Evolutionary conservation across 2,329 filamentous ascomycete species (phyloP), one percentile per base, ranked within the genome.

Genomic region (Exophiala calicioides): DNA sequence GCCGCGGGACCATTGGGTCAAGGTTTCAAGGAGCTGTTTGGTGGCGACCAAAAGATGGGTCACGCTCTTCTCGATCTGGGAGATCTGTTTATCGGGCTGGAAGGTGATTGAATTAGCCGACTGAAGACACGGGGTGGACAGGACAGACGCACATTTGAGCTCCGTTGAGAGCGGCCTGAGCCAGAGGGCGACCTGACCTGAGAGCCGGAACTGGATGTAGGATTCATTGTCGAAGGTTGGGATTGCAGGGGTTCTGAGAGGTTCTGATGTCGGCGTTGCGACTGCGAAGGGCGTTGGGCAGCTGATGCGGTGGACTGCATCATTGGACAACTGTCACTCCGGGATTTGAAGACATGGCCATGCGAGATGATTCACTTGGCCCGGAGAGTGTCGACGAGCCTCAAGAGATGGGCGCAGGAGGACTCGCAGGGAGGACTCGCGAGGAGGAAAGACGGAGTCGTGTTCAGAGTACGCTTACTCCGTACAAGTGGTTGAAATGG

Each of bases 11-110:
- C 93, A 98, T 76, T 95, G 87, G 35, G 93, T 98, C 53, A 98
- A 77, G 4, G 91, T 98, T 73, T 98, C 93, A 53, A 98, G 84
- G 2, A 98, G 83, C 70, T 97, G 90, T 68, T 98, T 98, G 24
- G 93, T 98, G 26, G 93, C 93, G 57, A 98, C 91, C 26, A 98
- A 83, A 33, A 98, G 85, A 66, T 98, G 93, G 8, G 91, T 96
- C 56, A 98, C 93, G 66, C 90, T 96, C 75, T 96, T 97, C 74
- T 98, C 93, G 69, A 98, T 98, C 68, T 95, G 91, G 41, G 91
- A 96, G 58, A 98, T 79, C 59, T 88, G 76, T 75, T 88, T 75
- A 74, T 83, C 74, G 69, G 82, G 75, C 85, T 86, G 62, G 18
- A 36, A 3, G 15, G 15, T 29, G 23, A 24, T 24, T 45, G 9